Conservation (phyloP, 345 rosid genomes). For the Euphorbia peplus region DNA sequence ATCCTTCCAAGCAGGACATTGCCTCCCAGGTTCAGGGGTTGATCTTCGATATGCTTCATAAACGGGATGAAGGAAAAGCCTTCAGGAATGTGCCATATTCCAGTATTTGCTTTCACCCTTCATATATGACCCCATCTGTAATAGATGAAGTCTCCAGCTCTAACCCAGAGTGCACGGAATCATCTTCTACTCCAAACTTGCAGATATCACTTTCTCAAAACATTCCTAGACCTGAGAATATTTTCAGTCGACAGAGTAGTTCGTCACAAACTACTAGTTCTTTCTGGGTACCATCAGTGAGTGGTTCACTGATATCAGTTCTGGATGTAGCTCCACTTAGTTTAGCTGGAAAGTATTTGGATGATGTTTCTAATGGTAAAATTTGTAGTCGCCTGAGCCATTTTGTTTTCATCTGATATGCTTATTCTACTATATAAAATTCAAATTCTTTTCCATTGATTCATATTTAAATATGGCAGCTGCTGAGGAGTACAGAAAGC, state of each 20-base stretch:
- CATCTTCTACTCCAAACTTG: slow-evolving; percentile 20
- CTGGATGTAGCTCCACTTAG: slow-evolving; percentile 59
- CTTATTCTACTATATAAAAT: slow-evolving; percentile 10
- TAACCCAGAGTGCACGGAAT: slow-evolving; percentile 17
- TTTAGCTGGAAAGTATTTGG: slow-evolving; percentile 54
- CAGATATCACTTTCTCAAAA: slow-evolving; percentile 28
- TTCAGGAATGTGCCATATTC: slow-evolving; percentile 56
- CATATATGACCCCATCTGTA: slow-evolving; percentile 42
- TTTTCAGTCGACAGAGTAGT: slow-evolving; percentile 23
- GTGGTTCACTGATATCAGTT: slow-evolving; percentile 44
- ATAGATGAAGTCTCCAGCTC: slow-evolving; percentile 26
- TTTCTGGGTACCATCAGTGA: slow-evolving; percentile 44
- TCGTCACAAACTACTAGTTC: slow-evolving; percentile 26
- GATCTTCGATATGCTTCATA: slow-evolving; percentile 62
- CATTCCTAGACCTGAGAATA: slow-evolving; percentile 15
- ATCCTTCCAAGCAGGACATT: slow-evolving; percentile 63
- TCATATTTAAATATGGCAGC: slow-evolving; percentile 48
- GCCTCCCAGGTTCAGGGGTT: slow-evolving; percentile 68
- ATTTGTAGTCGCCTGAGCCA: not conserved
- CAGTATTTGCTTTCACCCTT: slow-evolving; percentile 40
- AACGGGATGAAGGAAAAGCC: slow-evolving; percentile 48
- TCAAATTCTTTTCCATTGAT: slow-evolving; percentile 13
- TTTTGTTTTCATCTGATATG: slow-evolving; percentile 9
- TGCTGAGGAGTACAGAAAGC: slow-evolving; percentile 52
- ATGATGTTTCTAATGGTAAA: slow-evolving; percentile 65